Conservation (phyloP, 2,329 filamentous ascomycete species). For the Ilyonectria sp. region DNA sequence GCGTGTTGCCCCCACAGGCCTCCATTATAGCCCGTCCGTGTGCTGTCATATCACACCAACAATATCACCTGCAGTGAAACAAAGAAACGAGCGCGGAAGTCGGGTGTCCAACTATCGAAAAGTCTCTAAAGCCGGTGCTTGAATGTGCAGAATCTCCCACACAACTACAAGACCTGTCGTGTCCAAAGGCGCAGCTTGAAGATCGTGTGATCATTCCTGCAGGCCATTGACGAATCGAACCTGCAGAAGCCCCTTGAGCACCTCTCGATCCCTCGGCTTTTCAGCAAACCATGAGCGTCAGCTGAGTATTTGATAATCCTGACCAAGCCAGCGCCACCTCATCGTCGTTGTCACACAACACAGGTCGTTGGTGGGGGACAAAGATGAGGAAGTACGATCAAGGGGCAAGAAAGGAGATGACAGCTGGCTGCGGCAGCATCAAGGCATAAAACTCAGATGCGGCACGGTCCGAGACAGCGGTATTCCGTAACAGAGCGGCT, state of each 20-base stretch:
- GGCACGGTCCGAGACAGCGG: conserved; percentile 45
- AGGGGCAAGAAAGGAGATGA: conserved; percentile 41
- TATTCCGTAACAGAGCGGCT: conserved; percentile 34
- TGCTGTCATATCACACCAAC: conserved; percentile 37
- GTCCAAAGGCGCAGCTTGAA: conserved; percentile 14
- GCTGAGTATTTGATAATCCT: conserved; percentile 35
- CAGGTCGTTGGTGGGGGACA: conserved; percentile 30
- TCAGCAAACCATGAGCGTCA: conserved; percentile 27
- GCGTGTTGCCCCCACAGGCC: conserved; percentile 35
- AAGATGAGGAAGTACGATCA: conserved; percentile 15
- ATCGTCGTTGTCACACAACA: conserved; percentile 39
- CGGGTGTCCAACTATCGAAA: conserved; percentile 17
- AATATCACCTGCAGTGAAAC: conserved; percentile 45
- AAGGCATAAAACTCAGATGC: conserved; percentile 44
- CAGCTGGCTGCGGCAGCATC: conserved; percentile 41
- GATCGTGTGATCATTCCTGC: conserved; percentile 19
- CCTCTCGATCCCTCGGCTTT: neutral
- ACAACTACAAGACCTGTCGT: conserved; percentile 34
- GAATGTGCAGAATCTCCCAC: conserved; percentile 26
- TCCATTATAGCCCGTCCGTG: conserved; percentile 27
- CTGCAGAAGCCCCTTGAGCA: conserved; percentile 18
- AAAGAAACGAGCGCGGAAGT: conserved; percentile 34
- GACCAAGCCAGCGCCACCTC: conserved; percentile 31
- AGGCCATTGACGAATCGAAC: conserved; percentile 23
- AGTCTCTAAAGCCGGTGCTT: neutral